Conservation (phyloP, 2,329 filamentous ascomycete genomes). For the Penicillium corylophilum region DNA sequence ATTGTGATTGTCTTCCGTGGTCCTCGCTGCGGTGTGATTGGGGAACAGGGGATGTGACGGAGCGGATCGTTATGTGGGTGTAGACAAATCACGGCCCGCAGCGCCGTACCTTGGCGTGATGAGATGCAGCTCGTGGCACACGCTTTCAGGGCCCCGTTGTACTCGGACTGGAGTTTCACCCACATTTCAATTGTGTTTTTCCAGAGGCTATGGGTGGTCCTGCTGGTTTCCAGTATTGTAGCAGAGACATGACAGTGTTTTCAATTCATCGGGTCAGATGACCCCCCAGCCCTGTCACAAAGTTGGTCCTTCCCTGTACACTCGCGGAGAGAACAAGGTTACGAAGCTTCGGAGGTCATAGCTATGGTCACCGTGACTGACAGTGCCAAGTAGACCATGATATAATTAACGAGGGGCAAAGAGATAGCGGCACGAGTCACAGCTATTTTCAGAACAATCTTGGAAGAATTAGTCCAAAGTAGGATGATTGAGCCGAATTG, state of each 20-base stretch:
- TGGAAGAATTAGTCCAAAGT: background rate
- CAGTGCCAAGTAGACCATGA: conserved; percentile 8
- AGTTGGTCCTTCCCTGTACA: background rate
- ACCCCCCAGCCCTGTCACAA: conserved; percentile 8
- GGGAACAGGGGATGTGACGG: conserved; percentile 19
- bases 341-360: background rate
- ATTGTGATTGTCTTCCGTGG: conserved; percentile 16
- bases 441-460: background rate
- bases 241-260: conserved; percentile 10
- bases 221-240: background rate
- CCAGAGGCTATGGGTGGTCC: background rate
- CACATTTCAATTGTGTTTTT: conserved; percentile 13
- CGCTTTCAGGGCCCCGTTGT: conserved; percentile 4
- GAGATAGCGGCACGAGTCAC: conserved; percentile 2
- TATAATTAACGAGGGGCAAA: background rate
- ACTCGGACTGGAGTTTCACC: conserved; percentile 6
- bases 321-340: background rate
- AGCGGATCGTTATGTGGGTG: conserved; percentile 17
- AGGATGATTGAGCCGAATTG: background rate
- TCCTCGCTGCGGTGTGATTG: conserved; percentile 18
- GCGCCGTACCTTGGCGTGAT: conserved; percentile 21
- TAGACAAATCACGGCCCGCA: conserved; percentile 17
- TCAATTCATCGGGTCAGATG: conserved; percentile 16
- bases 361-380: background rate
- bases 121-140: conserved; percentile 22